phyloP scores from a whole-genome alignment of 176 grass and related monocot genomes.

The Cenchrus americanus region DNA sequence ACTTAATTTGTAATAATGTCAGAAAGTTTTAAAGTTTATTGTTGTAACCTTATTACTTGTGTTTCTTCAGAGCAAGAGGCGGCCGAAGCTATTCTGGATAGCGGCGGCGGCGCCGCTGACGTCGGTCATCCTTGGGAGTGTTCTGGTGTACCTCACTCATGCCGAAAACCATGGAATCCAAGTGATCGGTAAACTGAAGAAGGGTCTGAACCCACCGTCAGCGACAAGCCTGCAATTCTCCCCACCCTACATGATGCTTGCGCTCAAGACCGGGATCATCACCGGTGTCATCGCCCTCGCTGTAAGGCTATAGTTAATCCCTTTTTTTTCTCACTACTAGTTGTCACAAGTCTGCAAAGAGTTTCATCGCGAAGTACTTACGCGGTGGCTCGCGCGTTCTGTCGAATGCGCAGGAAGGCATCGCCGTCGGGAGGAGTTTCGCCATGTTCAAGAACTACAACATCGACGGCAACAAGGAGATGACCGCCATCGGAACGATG shows the following conservation, averaged over 20 bases:
- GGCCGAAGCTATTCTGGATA: constrained; percentile 78
- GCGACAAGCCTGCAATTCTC: constrained; percentile 66
- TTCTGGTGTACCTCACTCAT: constrained; percentile 82
- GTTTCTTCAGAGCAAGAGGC: constrained; percentile 70
- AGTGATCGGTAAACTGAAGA: constrained; percentile 97
- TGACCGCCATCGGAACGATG: constrained; percentile 92
- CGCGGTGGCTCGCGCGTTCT: background rate
- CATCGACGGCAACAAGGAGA: constrained; percentile 99
- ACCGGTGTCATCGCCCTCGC: constrained; percentile 88
- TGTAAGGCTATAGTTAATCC: constrained; percentile 48
- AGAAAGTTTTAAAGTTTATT: background rate
- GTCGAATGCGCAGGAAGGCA: constrained; percentile 79
- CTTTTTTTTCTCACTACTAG: background rate
- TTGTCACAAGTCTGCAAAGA: background rate
- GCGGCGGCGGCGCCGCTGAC: constrained; percentile 88
- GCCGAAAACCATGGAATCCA: constrained; percentile 94
- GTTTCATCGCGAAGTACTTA: background rate
- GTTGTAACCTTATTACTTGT: constrained; percentile 1
- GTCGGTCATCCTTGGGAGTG: constrained; percentile 71
- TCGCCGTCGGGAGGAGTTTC: constrained; percentile 90
- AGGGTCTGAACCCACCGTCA: constrained; percentile 83
- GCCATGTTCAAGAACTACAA: constrained; percentile 99
- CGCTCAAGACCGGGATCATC: constrained; percentile 87
- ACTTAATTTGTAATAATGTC: background rate
- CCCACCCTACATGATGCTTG: constrained; percentile 67